Base-by-base conservation (phyloP, 2,329 filamentous ascomycete genomes). In the Beauveria caledonica region DNA sequence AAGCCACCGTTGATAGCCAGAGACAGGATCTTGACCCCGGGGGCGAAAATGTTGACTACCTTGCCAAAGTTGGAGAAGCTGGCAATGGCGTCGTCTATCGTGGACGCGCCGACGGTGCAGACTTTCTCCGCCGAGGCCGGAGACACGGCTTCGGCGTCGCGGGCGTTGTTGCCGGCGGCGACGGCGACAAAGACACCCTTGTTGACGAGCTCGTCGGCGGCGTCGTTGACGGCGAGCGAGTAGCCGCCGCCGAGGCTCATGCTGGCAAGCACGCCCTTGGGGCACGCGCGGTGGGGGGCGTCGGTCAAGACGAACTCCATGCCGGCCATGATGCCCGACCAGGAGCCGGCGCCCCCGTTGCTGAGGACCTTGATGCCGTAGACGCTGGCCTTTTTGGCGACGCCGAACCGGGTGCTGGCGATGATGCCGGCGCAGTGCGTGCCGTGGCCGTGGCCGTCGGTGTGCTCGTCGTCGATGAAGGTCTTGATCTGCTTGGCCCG, bases 231-330 rank as follows among this genome's bases (percentile, higher is more conserved):
- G 39, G 78, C 68, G 0, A 70, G 50, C 5, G 77, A 79, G 64
- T 66, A 69, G 61, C 64, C 52, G n/a, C 80, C 80, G 48, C 81
- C 80, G 11, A 84, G 76, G 9, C 78, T 81, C 79, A 84, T 81
- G 72, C 78, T 82, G 66, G 77, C 76, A 42, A 83, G 77, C 49
- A 75, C 69, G 46, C 77, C 76, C 56, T 70, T 73, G 66, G 72
- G 69, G 71, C 76, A 78, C 63, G 58, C 67, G 61, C 73, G 72
- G 17, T 61, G 68, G 55, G 64, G 42, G 21, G 71, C 66, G 64
- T 78, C 74, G 46, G 64, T 61, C 60, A 69, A 66, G 15, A 77
- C 76, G 46, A 69, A 77, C 68, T 78, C 74, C 64, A 78, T 77
- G 63, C 75, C 76, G 23, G 75, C 74, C 56, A 79, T 71, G 65